A percentile compares a stretch with the other conserved stretches of the same genome.
phyloP scores from a whole-genome alignment of 2,329 filamentous ascomycete species.

The Neofusicoccum kwambonambiense region DNA sequence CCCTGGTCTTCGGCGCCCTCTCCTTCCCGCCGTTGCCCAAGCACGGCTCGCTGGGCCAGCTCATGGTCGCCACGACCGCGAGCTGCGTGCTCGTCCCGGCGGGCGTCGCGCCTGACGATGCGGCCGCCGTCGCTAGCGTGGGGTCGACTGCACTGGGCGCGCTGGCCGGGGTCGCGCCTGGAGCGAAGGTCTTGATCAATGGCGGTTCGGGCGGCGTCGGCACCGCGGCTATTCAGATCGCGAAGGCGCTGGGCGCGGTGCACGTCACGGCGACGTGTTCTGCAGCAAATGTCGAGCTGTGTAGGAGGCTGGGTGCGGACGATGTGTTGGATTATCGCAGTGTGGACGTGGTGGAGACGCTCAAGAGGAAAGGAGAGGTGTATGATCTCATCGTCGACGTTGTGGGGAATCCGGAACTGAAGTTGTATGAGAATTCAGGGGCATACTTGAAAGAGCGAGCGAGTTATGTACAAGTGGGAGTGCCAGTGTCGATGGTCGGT shows the following conservation, averaged over 20 bases:
- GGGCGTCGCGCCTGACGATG: constrained; percentile 32
- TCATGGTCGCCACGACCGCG: constrained; percentile 28
- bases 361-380: constrained; percentile 29
- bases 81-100: constrained; percentile 28
- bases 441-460: background rate
- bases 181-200: constrained; percentile 61
- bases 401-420: constrained; percentile 28
- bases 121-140: constrained; percentile 37
- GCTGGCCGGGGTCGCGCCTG: background rate
- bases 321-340: constrained; percentile 60
- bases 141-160: constrained; percentile 21
- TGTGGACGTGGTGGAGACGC: background rate
- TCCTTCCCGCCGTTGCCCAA: no score
- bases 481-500: background rate
- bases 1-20: constrained; percentile 42
- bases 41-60: constrained; percentile 27
- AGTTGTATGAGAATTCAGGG: background rate
- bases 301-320: constrained; percentile 60
- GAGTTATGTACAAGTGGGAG: background rate
- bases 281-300: constrained; percentile 55
- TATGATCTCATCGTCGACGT: constrained; percentile 39
- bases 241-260: constrained; percentile 56
- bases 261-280: constrained; percentile 62
- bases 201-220: constrained; percentile 64
- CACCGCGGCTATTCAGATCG: constrained; percentile 61